Conservation (phyloP, 2,329 filamentous ascomycete genomes). For the Stagonosporopsis rhizophila region DNA sequence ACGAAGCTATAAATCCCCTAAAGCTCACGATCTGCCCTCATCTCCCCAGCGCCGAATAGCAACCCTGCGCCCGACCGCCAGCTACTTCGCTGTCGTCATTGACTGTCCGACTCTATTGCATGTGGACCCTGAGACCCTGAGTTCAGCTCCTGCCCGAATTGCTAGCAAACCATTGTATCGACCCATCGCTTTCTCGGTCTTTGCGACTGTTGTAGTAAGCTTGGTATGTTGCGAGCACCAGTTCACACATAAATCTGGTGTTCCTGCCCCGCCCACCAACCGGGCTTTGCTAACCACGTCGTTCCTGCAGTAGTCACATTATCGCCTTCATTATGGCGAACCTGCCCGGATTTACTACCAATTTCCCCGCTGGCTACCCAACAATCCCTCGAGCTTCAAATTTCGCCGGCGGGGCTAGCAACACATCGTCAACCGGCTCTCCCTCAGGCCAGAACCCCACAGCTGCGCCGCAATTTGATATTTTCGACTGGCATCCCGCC, state of each 20-base stretch:
- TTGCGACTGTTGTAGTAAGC: constrained; percentile 22
- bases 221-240: constrained; percentile 31
- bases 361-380: constrained; percentile 44
- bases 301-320: constrained; percentile 40
- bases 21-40: constrained; percentile 24
- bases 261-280: constrained; percentile 28
- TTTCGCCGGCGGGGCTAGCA: constrained; percentile 34
- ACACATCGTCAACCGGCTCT: constrained; percentile 35
- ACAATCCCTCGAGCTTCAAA: constrained; percentile 37
- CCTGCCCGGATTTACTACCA: constrained; percentile 40
- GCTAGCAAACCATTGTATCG: constrained; percentile 7
- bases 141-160: constrained; percentile 2
- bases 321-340: constrained; percentile 31
- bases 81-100: constrained; percentile 20
- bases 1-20: constrained; percentile 38
- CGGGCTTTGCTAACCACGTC: constrained; percentile 29
- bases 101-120: constrained; percentile 12
- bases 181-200: constrained; percentile 11
- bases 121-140: constrained; percentile 25
- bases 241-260: constrained; percentile 23
- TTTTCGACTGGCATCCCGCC: constrained; percentile 91
- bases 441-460: constrained; percentile 31
- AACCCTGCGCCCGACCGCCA: constrained; percentile 15
- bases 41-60: constrained; percentile 24
- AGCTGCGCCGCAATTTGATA: constrained; percentile 65